Evolutionary conservation across 2,329 filamentous ascomycete genomes (phyloP), one percentile per base, ranked within the genome.

Genomic region (Ophiostoma australiae): DNA sequence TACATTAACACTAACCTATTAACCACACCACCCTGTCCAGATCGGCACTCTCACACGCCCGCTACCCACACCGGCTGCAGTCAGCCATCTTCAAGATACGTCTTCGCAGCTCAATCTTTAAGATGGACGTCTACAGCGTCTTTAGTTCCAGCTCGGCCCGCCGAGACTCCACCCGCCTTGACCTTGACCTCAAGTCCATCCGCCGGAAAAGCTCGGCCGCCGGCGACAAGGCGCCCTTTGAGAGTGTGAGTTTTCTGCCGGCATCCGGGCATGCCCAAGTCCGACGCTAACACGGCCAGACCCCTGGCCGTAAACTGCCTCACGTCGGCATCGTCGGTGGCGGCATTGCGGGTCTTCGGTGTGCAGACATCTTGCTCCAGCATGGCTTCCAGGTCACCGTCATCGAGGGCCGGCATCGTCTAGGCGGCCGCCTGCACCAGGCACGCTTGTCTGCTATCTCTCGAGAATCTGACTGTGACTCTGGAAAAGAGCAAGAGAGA

Each of bases 271-370:
- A 10, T 11, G 37, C 37, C 13, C 37, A 44, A 20, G 41, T 48
- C 17, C 20, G 7, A n/a, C 6, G 0, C 5, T 69, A 8, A 55
- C 31, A 37, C 35, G 31, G 15, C 33, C n/a, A 72, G 72, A 70
- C 70, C 15, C 67, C 70, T 15, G 44, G 63, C 63, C 58, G 48
- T n/a, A 74, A 72, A 73, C 74, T 69, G 48, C 85, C 86, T 8
- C 87, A 88, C 73, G 80, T 92, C 58, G 88, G 86, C 41, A 81
- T 93, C n/a, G 80, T 93, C 55, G 91, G 90, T 23, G 90, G 89
- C 55, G 90, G 90, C 5, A 82, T 92, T 35, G 84, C 90, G 6
- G 90, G 90, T 0, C 81, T 93, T n/a, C 84, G 90, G 73, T 91
- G 89, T 76, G 89, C 90, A 69, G 89, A 91, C 74, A 78, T 92